Conservation (phyloP, 768 basidiomycete species). For the Butyriboletus loyo region DNA sequence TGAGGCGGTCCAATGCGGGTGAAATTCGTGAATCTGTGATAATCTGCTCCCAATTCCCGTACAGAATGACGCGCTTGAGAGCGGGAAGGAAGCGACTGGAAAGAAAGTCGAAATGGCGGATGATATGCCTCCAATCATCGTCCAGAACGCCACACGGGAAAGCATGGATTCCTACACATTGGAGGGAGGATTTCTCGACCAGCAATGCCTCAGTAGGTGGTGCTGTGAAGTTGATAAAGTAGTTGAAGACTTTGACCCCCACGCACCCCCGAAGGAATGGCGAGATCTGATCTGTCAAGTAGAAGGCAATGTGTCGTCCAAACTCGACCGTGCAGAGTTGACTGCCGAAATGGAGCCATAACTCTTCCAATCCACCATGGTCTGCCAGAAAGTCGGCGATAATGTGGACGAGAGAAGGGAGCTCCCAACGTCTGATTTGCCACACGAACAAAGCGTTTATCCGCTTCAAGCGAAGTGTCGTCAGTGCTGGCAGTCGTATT, state of each 20-base stretch:
- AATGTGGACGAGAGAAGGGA: conserved; percentile 52
- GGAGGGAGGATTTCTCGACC: conserved; percentile 33
- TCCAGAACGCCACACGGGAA: conserved; percentile 42
- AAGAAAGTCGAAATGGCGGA: conserved; percentile 46
- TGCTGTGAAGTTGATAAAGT: conserved; percentile 49
- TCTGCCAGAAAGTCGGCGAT: conserved; percentile 47
- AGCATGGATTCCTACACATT: conserved; percentile 50
- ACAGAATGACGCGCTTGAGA: conserved; percentile 44
- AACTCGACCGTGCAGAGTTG: conserved; percentile 57
- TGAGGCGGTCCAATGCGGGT: conserved; percentile 30
- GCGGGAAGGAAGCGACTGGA: conserved; percentile 41
- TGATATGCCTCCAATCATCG: conserved; percentile 31
- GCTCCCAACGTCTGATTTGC: conserved; percentile 45
- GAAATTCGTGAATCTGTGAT: conserved; percentile 38
- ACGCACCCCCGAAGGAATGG: conserved; percentile 46
- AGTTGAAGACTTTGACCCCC: conserved; percentile 50
- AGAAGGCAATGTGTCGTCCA: conserved; percentile 54
- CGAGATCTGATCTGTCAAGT: conserved; percentile 45
- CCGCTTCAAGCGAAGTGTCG: conserved; percentile 51
- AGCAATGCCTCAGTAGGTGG: conserved; percentile 18
- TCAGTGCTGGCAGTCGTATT: conserved; percentile 44
- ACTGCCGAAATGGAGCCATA: conserved; percentile 50
- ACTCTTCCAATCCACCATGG: conserved; percentile 36
- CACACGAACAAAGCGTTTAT: conserved; percentile 50
- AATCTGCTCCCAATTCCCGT: conserved; percentile 52